Percentiles rank a stretch among this genome's conserved stretches.
phyloP scores from a whole-genome alignment of 345 rosid species.

The Schrenkiella parvula region DNA sequence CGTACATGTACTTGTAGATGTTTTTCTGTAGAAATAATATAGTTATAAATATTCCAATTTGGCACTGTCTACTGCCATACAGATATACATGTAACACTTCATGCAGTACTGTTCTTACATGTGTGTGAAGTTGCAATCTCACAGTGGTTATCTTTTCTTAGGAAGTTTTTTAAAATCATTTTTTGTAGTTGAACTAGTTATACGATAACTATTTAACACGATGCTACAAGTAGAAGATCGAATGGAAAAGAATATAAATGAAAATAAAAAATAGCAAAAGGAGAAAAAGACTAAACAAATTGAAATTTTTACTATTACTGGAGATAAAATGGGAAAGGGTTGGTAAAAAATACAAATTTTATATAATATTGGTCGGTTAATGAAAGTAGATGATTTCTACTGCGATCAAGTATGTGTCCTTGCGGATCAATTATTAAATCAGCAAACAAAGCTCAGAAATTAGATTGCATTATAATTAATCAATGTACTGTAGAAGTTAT shows the following conservation, averaged over 20 bases:
- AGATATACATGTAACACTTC: neutral
- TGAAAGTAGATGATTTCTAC: neutral
- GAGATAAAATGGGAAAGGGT: neutral
- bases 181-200: neutral
- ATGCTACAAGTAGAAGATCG: too few relatives aligned
- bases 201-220: neutral
- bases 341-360: too few relatives aligned
- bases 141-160: neutral
- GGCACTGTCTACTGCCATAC: constrained; percentile 7
- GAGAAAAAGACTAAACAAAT: neutral
- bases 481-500: neutral
- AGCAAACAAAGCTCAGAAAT: neutral
- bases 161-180: neutral
- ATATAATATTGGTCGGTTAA: neutral
- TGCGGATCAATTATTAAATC: neutral
- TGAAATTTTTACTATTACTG: neutral
- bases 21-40: neutral
- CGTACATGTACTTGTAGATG: neutral
- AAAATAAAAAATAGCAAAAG: neutral
- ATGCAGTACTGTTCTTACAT: neutral
- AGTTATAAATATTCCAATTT: constrained; percentile 7
- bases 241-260: neutral
- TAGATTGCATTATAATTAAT: neutral
- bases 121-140: constrained; percentile 5
- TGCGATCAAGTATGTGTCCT: neutral